Evolutionary conservation across 139 green algal genomes (phyloP), one percentile per base, ranked within the genome.

Genomic region (Yamagishiella unicocca): DNA sequence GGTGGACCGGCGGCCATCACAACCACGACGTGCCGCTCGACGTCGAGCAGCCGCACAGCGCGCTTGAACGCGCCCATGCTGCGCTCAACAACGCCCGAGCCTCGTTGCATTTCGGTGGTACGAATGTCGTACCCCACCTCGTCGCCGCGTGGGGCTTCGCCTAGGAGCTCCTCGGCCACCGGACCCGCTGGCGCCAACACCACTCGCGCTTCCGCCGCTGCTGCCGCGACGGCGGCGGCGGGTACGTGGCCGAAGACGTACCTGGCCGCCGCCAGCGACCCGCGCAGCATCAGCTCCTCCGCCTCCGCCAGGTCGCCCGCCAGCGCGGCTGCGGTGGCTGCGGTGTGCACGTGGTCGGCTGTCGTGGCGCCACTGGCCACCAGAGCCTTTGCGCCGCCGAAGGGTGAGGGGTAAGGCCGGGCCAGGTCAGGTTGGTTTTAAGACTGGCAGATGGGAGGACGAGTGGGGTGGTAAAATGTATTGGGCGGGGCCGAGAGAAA

Each of bases 201-300:
- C n/a, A 35, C 75, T 10, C 12, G 17, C 38, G 54, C 77, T 9
- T 22, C 27, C 55, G 38, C 55, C 9, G 43, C 37, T 38, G 76
- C 54, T 21, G 55, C 76, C 54, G 33, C 50, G 33, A 70, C 38
- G 1, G 77, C 77, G 9, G 38, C 77, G 0, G 77, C 25, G 29
- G 55, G 29, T 27, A 84, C 2, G 38, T 46, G 31, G 37, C 37
- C 58, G 37, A 84, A 84, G 21, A 55, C 38, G 77, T 73, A 73
- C 55, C 40, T 40, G 0, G 77, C 55, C 4, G 54, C 77, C 38
- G 54, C 77, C 55, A 84, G 37, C 2, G 55, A 64, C 55, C 77
- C 77, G 38, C 55, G 77, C 37, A 84, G 77, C 77, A 84, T 53
- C 29, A 85, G 79, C 25, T 75, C 40, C 61, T 85, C 79, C 61